Evolutionary conservation across 805 yeast species (phyloP), one percentile per base, ranked within the genome.

Genomic region (Zygoascus flipseniorum): DNA sequence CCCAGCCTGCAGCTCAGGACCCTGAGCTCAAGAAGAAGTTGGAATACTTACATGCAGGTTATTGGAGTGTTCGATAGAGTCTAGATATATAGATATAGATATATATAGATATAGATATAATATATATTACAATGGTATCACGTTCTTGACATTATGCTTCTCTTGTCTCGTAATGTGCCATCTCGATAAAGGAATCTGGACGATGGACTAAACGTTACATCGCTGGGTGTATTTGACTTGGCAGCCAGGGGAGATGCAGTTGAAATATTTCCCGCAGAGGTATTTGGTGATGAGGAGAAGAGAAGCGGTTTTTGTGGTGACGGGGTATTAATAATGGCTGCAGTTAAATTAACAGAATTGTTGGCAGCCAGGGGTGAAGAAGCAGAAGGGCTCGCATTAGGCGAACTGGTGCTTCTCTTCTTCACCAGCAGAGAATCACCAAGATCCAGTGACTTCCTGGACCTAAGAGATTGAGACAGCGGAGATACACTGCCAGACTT

Each of bases 1-100:
- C 98, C 23, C 75, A 79, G 56, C 81, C 86, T 5, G 75, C 73
- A 35, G 95, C 88, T 14, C 84, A 86, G 62, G 82, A 85, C 63
- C 77, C 79, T 60, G 86, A 83, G 56, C 73, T 89, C 56, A 76
- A 86, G 62, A 82, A 82, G 65, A 86, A 86, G 71, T 81, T 93
- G 81, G 89, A 86, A 69, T 93, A 69, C 68, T 74, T 93, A 62
- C 89, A 86, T 75, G 98, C 98, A 10, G 95, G 90, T 37, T 86
- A 90, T 73, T 52, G 54, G 54, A n/a, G 16, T 42, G 44, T 42
- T 4, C 44, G 44, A 42, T 42, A 42, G 9, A 10, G 44, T 5
- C 39, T 8, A 35, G 39, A 35, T n/a, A 35, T n/a, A 35, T 35
- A 35, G 16, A 35, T 35, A 35, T 35, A 5, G 4, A 35, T 3